Evolutionary conservation across 2,329 filamentous ascomycete species (phyloP).

Genomic region (Alternaria rosae): DNA sequence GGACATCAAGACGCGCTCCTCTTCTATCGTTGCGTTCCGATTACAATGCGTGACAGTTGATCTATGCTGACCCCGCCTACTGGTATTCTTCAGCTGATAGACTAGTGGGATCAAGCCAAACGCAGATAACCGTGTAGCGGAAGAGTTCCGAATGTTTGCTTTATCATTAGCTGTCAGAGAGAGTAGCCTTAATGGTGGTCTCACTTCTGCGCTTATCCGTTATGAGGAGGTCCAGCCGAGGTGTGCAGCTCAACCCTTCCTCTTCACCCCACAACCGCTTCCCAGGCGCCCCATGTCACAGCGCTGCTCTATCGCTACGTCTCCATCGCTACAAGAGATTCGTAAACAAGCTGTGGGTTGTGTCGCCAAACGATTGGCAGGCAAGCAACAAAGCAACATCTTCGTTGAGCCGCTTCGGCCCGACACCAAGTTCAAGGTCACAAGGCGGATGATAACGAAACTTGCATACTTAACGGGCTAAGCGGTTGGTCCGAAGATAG

Average conservation of each 20-base stretch:
- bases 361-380: conserved; percentile 3
- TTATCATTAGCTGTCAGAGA: not conserved
- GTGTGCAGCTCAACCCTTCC: conserved; percentile 24
- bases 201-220: conserved; percentile 15
- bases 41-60: conserved; percentile 21
- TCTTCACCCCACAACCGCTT: conserved; percentile 37
- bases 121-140: conserved; percentile 1
- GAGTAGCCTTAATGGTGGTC: conserved; percentile 2
- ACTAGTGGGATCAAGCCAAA: conserved; percentile 3
- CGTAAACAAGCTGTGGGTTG: not conserved
- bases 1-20: conserved; percentile 18
- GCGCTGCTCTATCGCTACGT: conserved; percentile 11
- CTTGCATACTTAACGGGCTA: conserved; percentile 15
- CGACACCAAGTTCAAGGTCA: conserved; percentile 13
- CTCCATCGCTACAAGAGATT: conserved; percentile 3
- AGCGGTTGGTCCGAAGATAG: conserved; percentile 31
- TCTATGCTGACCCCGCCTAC: conserved; percentile 12
- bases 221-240: conserved; percentile 42
- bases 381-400: conserved; percentile 13
- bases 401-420: conserved; percentile 22
- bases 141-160: not conserved
- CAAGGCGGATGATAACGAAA: conserved; percentile 26
- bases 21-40: conserved; percentile 32
- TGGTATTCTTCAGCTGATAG: conserved; percentile 12
- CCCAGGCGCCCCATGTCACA: conserved; percentile 21